Evolutionary conservation across 306 rosid genomes (phyloP).

Genomic region (Rosa rugosa): DNA sequence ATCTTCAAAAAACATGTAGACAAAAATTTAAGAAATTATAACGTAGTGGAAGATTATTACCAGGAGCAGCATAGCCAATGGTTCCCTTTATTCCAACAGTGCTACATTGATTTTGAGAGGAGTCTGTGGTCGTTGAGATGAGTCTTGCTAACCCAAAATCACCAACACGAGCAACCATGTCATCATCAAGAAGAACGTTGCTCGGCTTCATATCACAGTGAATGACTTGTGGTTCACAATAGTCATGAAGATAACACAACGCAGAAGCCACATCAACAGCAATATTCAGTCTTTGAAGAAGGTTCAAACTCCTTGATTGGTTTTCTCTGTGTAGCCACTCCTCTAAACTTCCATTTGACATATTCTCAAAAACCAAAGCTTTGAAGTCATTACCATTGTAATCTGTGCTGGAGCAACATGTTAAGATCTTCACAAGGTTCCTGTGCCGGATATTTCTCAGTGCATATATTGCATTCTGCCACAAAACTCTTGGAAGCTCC

Average conservation of each 20-base stretch:
- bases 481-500: conserved; percentile 47
- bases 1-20: too few relatives aligned
- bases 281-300: conserved; percentile 34
- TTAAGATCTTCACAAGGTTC: conserved; percentile 49
- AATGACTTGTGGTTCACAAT: conserved; percentile 34
- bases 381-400: conserved; percentile 38
- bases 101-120: conserved; percentile 19
- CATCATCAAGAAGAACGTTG: conserved; percentile 36
- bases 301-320: conserved; percentile 21
- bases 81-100: conserved; percentile 26
- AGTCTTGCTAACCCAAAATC: conserved; percentile 47
- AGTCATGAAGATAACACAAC: conserved; percentile 37
- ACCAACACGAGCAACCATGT: conserved; percentile 37
- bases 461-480: conserved; percentile 40
- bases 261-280: conserved; percentile 43
- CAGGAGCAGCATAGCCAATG: conserved; percentile 31
- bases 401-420: conserved; percentile 31
- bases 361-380: conserved; percentile 38
- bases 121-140: background rate
- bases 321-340: conserved; percentile 29
- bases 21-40: background rate
- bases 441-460: conserved; percentile 37
- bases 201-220: conserved; percentile 51
- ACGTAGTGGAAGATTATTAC: conserved; percentile 1
- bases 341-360: conserved; percentile 38